These are phyloP conservation scores for Candida argentea DNA, from an alignment of 805 yeast genomes.

Conservation along the genomic window DNA sequence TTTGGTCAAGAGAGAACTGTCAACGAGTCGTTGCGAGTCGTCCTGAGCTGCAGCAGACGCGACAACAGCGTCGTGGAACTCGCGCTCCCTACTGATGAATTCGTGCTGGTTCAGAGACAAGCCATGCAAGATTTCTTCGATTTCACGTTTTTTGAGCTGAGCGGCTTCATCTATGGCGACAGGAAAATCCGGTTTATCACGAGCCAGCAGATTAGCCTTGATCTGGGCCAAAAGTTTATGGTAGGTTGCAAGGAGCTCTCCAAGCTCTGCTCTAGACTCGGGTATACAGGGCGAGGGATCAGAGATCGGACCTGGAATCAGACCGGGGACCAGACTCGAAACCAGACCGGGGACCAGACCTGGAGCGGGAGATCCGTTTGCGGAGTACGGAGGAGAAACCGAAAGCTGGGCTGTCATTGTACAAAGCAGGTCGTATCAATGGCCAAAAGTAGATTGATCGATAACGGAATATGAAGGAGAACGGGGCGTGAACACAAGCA, in stretches of 20 bases:
- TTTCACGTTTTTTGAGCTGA: constrained; percentile 12
- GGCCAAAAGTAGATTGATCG: no score
- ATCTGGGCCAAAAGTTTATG: constrained; percentile 12
- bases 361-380: no score
- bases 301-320: no score
- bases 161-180: constrained; percentile 13
- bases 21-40: constrained; percentile 24
- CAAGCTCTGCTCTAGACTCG: constrained; percentile 15
- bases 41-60: constrained; percentile 6
- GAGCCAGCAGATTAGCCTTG: constrained; percentile 9
- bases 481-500: no score
- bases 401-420: no score
- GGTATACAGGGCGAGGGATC: no score
- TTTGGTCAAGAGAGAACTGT: constrained; percentile 37
- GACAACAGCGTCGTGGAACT: constrained; percentile 11
- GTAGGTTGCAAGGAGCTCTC: constrained; percentile 17
- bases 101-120: constrained; percentile 17
- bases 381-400: no score
- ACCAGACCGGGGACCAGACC: no score
- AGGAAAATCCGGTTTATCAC: constrained; percentile 3
- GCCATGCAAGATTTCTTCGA: constrained; percentile 21
- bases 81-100: constrained; percentile 12
- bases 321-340: no score
- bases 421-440: no score
- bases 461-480: no score